phyloP scores from a whole-genome alignment of 1,284 basidiomycete genomes.

The Wolfiporia cocos region DNA sequence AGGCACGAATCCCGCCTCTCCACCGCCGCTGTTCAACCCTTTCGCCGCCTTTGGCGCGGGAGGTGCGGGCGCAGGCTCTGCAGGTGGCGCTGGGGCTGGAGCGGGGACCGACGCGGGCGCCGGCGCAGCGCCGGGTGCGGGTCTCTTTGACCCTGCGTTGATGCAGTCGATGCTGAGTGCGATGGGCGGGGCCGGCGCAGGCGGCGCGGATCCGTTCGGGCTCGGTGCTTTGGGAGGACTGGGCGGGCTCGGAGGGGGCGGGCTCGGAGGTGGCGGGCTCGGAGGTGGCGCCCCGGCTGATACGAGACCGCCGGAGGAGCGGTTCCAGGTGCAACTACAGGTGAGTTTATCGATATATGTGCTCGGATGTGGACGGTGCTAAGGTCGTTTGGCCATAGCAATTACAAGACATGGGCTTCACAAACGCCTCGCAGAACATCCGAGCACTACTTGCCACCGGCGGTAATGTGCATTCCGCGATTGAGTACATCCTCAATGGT shows the following conservation, averaged over 20 bases:
- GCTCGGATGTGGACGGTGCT: neutral
- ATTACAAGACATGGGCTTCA: constrained; percentile 85
- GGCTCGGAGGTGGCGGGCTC: constrained; percentile 19
- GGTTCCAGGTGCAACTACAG: constrained; percentile 83
- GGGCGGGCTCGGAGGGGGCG: constrained; percentile 24
- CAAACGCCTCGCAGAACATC: constrained; percentile 84
- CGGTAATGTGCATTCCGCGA: constrained; percentile 85
- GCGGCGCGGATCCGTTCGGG: constrained; percentile 24
- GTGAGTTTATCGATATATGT: constrained; percentile 28
- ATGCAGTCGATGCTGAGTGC: constrained; percentile 44
- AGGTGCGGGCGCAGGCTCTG: constrained; percentile 5
- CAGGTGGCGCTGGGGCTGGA: constrained; percentile 6
- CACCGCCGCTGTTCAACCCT: constrained; percentile 16
- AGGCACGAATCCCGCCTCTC: constrained; percentile 6
- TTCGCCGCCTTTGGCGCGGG: constrained; percentile 16
- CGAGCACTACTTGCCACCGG: constrained; percentile 81
- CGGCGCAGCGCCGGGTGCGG: constrained; percentile 19
- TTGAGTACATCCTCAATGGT: constrained; percentile 85
- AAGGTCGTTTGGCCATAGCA: constrained; percentile 40
- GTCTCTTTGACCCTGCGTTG: constrained; percentile 36
- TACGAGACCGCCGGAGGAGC: constrained; percentile 75
- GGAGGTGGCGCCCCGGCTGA: constrained; percentile 51
- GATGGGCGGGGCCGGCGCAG: constrained; percentile 19
- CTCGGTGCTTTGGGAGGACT: constrained; percentile 31
- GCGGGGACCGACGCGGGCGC: constrained; percentile 17